Base-by-base conservation (phyloP, 116 monocot species). In the Trichopus zeylanicus region DNA sequence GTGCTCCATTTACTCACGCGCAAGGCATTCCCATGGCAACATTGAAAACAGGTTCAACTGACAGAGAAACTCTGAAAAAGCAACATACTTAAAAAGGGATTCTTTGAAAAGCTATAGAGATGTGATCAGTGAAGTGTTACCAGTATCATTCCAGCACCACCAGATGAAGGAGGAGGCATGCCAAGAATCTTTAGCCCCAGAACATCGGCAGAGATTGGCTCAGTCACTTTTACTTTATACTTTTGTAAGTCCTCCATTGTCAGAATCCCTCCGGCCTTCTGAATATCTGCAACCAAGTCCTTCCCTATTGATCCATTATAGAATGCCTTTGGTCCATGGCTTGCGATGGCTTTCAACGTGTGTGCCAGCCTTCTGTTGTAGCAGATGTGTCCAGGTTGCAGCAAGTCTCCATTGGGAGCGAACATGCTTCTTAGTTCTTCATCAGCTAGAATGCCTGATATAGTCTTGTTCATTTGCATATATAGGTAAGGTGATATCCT, bases 121-220 rank as follows among this genome's bases (percentile, higher is more conserved):
- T 4, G 42, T 42, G 42, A 42, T 42, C n/a, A 42, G n/a, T 42
- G 18, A 42, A 42, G 4, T 16, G 83, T 83, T 70, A 97, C 95
- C 23, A 97, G 87, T 33, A 84, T 67, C 67, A 91, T 74, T 73
- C 84, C 95, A 51, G 87, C 81, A 57, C 81, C 82, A 46, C 95
- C 95, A 22, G 95, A 68, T 13, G 95, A 90, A 62, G 95, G 95
- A 0, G 81, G 95, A 16, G 95, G 95, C 91, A 90, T 87, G 61
- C 81, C 77, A 9, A 97, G 60, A 5, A 97, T 68, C 53, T 74
- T 66, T 9, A 90, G 21, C 25, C 91, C 95, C 74, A 90, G 72
- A 21, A 91, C 24, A 57, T 71, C 49, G 15, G 81, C 57, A 48
- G 76, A 75, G 7, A 90, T 59, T 16, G 95, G 95, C 18, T 68